phyloP scores from a whole-genome alignment of 352 stramenopile species.

The Phytophthora quininea region DNA sequence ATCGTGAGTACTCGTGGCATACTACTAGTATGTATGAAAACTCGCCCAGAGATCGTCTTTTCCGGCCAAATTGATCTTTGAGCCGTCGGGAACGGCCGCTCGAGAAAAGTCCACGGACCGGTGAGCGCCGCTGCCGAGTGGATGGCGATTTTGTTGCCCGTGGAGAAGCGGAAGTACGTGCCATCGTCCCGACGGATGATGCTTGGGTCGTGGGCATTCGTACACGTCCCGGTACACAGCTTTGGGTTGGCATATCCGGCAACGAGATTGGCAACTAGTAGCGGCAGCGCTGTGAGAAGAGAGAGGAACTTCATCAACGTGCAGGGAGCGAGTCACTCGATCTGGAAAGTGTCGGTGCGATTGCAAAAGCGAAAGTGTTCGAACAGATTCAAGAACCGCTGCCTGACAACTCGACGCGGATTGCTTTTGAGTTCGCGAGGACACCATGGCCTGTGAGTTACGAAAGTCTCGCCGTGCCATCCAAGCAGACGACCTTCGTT shows the following conservation, averaged over 20 bases:
- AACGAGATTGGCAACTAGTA: slow-evolving; percentile 20
- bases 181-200: slow-evolving; percentile 48
- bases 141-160: slow-evolving; percentile 47
- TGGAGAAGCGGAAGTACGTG: slow-evolving; percentile 60
- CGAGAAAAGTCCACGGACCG: slow-evolving; percentile 46
- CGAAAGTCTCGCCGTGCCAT: background rate
- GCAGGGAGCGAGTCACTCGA: background rate
- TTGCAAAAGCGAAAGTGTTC: slow-evolving; percentile 7
- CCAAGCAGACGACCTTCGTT: background rate
- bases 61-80: slow-evolving; percentile 42
- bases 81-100: slow-evolving; percentile 40
- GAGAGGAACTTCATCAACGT: slow-evolving; percentile 8
- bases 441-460: no score
- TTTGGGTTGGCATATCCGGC: slow-evolving; percentile 27
- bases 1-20: background rate
- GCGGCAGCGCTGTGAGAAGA: slow-evolving; percentile 9
- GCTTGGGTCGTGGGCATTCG: slow-evolving; percentile 48
- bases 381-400: no score
- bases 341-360: no score
- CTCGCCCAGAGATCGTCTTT: slow-evolving; percentile 49
- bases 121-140: slow-evolving; percentile 41
- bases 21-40: background rate
- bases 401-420: no score
- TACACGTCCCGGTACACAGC: slow-evolving; percentile 23
- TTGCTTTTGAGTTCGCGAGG: no score